Evolutionary conservation across 768 basidiomycete species (phyloP).

Genomic region (Phylloporus scabripes): DNA sequence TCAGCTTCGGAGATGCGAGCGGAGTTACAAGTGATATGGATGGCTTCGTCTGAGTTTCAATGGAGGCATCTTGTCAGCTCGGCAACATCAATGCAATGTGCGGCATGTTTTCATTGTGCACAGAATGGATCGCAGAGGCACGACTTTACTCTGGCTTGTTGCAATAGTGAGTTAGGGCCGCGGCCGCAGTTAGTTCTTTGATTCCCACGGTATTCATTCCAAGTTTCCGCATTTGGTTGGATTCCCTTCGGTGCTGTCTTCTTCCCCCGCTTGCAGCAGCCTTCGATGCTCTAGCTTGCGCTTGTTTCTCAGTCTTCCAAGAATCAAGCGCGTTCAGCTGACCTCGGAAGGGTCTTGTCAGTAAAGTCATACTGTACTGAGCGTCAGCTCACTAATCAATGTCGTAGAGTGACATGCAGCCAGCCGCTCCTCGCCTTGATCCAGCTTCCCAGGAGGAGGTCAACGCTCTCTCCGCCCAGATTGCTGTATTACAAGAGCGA

Average conservation of each 20-base stretch:
- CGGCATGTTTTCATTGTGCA: no score
- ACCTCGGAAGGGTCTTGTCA: conserved; percentile 22
- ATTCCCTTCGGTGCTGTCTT: not conserved
- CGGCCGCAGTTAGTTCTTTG: no score
- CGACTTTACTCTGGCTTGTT: no score
- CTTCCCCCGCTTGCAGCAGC: not conserved
- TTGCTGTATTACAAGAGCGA: conserved; percentile 19
- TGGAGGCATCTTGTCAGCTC: no score
- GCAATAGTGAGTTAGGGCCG: no score
- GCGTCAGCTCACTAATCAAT: conserved; percentile 14
- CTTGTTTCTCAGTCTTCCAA: not conserved
- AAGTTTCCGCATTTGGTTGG: conserved; percentile 5
- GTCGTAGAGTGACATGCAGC: conserved; percentile 19
- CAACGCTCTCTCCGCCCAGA: conserved; percentile 16
- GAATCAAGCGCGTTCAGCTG: not conserved
- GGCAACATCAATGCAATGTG: no score
- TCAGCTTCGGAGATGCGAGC: not conserved
- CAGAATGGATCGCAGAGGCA: no score
- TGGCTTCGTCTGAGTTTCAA: not conserved
- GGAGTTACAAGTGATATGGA: not conserved
- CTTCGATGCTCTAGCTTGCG: not conserved
- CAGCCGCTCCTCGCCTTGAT: conserved; percentile 10
- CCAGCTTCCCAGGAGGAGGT: conserved; percentile 25
- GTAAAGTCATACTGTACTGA: conserved; percentile 15
- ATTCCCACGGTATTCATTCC: conserved; percentile 9